Conservation (phyloP, 345 rosid genomes). For the Corchorus olitorius region DNA sequence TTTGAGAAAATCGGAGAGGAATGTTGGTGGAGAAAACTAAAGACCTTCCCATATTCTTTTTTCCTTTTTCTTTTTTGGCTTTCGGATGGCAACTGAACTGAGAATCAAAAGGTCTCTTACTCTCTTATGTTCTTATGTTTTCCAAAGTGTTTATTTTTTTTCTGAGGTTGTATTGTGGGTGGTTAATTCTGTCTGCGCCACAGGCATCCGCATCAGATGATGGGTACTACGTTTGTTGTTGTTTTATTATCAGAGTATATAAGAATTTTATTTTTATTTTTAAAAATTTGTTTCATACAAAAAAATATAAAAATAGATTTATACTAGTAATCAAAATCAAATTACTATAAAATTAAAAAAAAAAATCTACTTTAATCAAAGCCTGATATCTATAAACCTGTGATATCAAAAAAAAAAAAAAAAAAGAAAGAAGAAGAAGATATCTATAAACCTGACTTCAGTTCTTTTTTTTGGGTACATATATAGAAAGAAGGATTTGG, state of each 20-base stretch:
- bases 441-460: no score
- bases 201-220: slow-evolving; percentile 2
- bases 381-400: no score
- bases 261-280: background rate
- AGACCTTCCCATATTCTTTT: slow-evolving; percentile 45
- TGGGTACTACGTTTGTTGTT: background rate
- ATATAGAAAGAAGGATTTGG: no score
- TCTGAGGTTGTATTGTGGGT: background rate
- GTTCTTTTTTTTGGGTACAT: no score
- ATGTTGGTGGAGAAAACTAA: slow-evolving; percentile 48
- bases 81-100: background rate
- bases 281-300: background rate
- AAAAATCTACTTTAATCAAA: no score
- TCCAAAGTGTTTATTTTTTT: background rate
- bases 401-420: no score
- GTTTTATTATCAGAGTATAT: background rate
- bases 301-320: no score
- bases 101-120: background rate
- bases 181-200: background rate
- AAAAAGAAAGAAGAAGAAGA: no score
- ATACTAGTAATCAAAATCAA: no score
- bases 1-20: slow-evolving; percentile 41
- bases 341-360: no score
- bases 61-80: background rate
- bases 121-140: background rate